These are phyloP conservation scores for Plectosphaerella plurivora DNA, from an alignment of 2,329 filamentous ascomycete species.

Conservation along the genomic window DNA sequence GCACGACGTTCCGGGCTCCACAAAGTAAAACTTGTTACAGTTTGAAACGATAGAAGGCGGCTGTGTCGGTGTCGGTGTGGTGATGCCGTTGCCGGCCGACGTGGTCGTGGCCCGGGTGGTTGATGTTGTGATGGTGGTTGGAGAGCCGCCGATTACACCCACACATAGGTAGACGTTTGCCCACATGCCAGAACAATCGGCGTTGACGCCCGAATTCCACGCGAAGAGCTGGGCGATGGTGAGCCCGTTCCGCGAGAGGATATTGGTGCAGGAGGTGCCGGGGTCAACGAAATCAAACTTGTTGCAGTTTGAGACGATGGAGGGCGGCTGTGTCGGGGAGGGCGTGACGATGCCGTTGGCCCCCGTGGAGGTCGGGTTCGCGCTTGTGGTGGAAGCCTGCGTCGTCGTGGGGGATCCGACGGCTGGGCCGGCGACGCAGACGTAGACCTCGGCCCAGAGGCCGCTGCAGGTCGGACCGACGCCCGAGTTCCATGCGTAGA, in stretches of 20 bases:
- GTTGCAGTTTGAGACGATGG: conserved; percentile 13
- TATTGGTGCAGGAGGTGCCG: conserved; percentile 7
- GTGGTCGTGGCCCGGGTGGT: conserved; percentile 2
- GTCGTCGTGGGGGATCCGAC: neutral
- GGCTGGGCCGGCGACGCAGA: conserved; percentile 6
- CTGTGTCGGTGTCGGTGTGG: conserved; percentile 10
- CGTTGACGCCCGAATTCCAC: conserved; percentile 11
- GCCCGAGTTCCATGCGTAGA: conserved; percentile 16
- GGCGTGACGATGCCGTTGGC: conserved; percentile 14
- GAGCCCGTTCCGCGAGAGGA: conserved; percentile 16
- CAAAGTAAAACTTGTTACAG: conserved; percentile 12
- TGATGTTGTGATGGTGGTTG: neutral
- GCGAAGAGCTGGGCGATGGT: conserved; percentile 16
- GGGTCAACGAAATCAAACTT: conserved; percentile 7
- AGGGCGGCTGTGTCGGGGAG: conserved; percentile 13
- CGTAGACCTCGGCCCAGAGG: conserved; percentile 8
- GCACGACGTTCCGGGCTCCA: conserved; percentile 4
- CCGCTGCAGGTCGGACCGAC: conserved; percentile 8
- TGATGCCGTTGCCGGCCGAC: conserved; percentile 6
- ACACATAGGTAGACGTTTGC: conserved; percentile 4
- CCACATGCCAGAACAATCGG: conserved; percentile 4
- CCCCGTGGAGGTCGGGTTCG: neutral
- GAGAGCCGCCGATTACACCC: neutral
- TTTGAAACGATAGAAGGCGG: conserved; percentile 7
- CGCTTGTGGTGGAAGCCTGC: conserved; percentile 5